These are phyloP conservation scores for Solanum piurae DNA, from an alignment of 257 asterid genomes.

Conservation along the genomic window DNA sequence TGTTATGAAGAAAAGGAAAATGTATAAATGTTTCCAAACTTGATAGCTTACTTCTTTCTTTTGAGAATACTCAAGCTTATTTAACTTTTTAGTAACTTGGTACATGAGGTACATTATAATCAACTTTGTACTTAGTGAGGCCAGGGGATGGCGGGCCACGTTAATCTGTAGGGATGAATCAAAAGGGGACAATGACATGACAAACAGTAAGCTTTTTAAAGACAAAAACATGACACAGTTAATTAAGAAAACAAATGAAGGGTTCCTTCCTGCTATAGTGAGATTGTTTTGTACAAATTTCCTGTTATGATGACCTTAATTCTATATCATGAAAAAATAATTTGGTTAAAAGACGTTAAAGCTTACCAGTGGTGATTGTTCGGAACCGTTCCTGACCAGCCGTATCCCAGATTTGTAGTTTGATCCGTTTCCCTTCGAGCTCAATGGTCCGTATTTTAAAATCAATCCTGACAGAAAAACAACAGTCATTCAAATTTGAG, in stretches of 20 bases:
- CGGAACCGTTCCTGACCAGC: slow-evolving; percentile 15
- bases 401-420: slow-evolving; percentile 13
- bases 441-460: neutral
- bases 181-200: neutral
- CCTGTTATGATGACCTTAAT: neutral
- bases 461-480: neutral
- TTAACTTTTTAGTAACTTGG: neutral
- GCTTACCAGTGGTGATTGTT: slow-evolving; percentile 11
- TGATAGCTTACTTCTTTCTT: neutral
- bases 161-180: neutral
- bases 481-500: neutral
- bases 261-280: neutral
- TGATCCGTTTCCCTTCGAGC: slow-evolving; percentile 3
- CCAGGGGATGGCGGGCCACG: neutral
- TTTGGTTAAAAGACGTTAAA: neutral
- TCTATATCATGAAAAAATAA: neutral
- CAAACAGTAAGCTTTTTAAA: neutral
- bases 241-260: neutral
- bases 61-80: neutral
- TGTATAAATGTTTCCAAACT: neutral
- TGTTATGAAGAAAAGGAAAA: neutral
- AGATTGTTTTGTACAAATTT: neutral
- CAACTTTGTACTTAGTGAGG: neutral
- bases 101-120: neutral
- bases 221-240: neutral